These are phyloP conservation scores for Aspergillus indologenus DNA, from an alignment of 495 filamentous ascomycete genomes.

Conservation along the genomic window DNA sequence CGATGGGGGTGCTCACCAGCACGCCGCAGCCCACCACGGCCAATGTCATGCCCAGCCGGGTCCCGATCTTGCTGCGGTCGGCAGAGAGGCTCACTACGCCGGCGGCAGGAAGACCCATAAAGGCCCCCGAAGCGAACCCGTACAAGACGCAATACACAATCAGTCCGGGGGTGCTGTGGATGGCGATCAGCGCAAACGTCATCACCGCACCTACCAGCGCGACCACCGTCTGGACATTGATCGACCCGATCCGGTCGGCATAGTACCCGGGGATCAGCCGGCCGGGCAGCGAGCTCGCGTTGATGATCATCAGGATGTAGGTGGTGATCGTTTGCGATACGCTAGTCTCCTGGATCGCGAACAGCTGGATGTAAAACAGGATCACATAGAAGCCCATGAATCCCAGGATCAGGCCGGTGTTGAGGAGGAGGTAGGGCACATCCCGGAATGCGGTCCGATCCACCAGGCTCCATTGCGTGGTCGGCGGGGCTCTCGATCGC, in stretches of 20 bases:
- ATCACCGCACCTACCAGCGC: constrained; percentile 6
- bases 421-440: constrained; percentile 27
- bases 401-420: constrained; percentile 23
- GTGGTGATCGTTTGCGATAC: constrained; percentile 23
- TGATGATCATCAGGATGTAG: constrained; percentile 44
- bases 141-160: constrained; percentile 35
- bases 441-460: constrained; percentile 31
- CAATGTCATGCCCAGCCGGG: constrained; percentile 37
- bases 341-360: constrained; percentile 12
- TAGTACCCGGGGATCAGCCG: constrained; percentile 37
- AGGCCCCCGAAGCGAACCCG: constrained; percentile 35
- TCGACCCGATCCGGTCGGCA: constrained; percentile 34
- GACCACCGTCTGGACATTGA: constrained; percentile 27
- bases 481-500: constrained; percentile 16
- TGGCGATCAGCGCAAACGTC: constrained; percentile 10
- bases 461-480: constrained; percentile 20
- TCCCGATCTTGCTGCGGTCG: constrained; percentile 29
- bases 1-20: constrained; percentile 35
- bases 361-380: constrained; percentile 36
- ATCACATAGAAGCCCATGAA: constrained; percentile 39
- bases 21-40: constrained; percentile 26
- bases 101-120: constrained; percentile 20
- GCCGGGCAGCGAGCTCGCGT: constrained; percentile 39
- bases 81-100: constrained; percentile 17
- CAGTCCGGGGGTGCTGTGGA: constrained; percentile 25